Evolutionary conservation across 1,284 basidiomycete species (phyloP).

Genomic region (Naganishia sp.): DNA sequence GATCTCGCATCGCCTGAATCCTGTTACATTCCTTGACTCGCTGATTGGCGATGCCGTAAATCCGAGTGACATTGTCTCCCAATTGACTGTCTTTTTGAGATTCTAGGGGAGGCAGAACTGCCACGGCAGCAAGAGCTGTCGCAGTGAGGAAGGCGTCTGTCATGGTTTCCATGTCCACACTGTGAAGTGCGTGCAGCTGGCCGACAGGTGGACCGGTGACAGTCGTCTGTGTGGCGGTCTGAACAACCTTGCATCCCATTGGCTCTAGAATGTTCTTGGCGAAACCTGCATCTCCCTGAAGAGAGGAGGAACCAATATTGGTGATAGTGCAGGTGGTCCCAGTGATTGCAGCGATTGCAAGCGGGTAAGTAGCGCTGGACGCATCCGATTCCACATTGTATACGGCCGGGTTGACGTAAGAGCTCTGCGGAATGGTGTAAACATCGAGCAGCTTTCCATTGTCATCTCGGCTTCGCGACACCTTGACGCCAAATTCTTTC

Average conservation of each 20-base stretch:
- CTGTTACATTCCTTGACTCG: constrained; percentile 98
- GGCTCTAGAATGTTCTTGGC: constrained; percentile 88
- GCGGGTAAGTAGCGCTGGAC: constrained; percentile 92
- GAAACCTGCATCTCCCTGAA: constrained; percentile 96
- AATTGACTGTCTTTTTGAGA: constrained; percentile 48
- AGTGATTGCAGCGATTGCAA: constrained; percentile 94
- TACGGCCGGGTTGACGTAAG: constrained; percentile 73
- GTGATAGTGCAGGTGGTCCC: constrained; percentile 90
- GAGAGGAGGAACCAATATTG: constrained; percentile 85
- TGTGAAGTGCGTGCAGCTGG: constrained; percentile 75
- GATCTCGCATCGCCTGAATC: constrained; percentile 93
- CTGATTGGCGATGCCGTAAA: constrained; percentile 96
- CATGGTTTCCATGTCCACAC: constrained; percentile 99
- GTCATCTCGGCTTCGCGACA: constrained; percentile 68
- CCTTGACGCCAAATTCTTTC: constrained; percentile 85
- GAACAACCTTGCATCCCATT: constrained; percentile 91
- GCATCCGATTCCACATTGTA: constrained; percentile 97
- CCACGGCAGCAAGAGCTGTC: constrained; percentile 85
- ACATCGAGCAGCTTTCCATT: constrained; percentile 70
- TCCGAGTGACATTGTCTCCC: constrained; percentile 65
- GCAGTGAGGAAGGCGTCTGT: constrained; percentile 98
- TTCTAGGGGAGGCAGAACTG: constrained; percentile 59
- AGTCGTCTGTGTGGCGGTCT: constrained; percentile 86
- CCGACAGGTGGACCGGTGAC: constrained; percentile 85
- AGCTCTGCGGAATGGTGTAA: constrained; percentile 82